phyloP scores from a whole-genome alignment of 805 yeast species.

The Babjeviella inositovora region DNA sequence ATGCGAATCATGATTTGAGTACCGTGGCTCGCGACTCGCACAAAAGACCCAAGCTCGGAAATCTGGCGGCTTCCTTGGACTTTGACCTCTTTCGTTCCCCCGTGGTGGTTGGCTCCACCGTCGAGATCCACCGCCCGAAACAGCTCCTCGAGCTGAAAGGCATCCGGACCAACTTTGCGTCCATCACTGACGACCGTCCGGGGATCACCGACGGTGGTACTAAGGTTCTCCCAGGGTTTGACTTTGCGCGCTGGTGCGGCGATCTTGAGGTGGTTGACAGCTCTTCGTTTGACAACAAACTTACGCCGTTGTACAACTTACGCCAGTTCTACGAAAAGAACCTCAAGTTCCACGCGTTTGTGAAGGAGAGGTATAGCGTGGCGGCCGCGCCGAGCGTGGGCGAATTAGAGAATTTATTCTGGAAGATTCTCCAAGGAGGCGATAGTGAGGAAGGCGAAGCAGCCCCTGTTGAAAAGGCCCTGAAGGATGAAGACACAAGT shows the following conservation, averaged over 20 bases:
- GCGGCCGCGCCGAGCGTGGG: constrained; percentile 3
- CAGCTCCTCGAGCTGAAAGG: constrained; percentile 33
- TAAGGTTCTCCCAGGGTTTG: constrained; percentile 18
- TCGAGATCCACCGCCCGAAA: constrained; percentile 25
- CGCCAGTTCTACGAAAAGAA: constrained; percentile 46
- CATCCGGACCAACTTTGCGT: constrained; percentile 29
- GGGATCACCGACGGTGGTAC: constrained; percentile 15
- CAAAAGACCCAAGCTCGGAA: too few species aligned
- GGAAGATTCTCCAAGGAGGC: constrained; percentile 19
- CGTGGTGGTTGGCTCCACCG: constrained; percentile 25
- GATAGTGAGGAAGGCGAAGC: too few species aligned
- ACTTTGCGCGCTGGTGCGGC: constrained; percentile 25
- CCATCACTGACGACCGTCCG: constrained; percentile 23
- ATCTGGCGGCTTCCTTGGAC: constrained; percentile 1
- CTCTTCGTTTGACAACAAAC: constrained; percentile 16
- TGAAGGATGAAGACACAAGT: too few species aligned
- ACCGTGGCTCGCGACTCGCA: too few species aligned
- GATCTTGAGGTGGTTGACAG: constrained; percentile 19
- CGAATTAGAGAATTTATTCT: constrained; percentile 22
- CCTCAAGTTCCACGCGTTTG: constrained; percentile 16
- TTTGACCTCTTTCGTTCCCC: too few species aligned
- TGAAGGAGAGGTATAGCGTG: background rate
- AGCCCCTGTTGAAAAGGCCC: too few species aligned
- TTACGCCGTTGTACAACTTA: constrained; percentile 35
- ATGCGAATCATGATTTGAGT: too few species aligned